Base-by-base conservation (phyloP, 1,284 basidiomycete genomes). In the Sphaerobolus stellatus region DNA sequence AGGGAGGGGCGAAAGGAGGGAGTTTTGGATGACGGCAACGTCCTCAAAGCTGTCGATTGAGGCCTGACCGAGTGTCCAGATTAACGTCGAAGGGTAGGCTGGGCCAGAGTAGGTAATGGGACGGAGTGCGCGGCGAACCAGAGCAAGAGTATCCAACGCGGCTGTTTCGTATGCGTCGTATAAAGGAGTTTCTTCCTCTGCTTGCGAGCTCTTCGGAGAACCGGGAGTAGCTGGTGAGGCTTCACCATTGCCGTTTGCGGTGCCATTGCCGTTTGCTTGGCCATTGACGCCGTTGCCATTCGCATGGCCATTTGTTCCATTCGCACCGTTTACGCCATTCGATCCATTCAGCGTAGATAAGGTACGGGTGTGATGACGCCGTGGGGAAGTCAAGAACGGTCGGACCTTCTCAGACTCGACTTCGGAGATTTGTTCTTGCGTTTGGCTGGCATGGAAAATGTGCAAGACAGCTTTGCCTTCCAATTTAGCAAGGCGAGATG, bases 1-100 rank as follows among this genome's bases (percentile, higher is more conserved):
- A 11, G 86, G 79, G 2, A 95, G 74, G 7, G 96, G 96, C 57
- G 82, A 85, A 56, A 92, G 75, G 8, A 98, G 78, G 36, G 84
- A 81, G 48, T 95, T 69, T 31, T 82, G 79, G 49, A 92, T 74
- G 60, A 92, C 82, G 2, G 81, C 77, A 34, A 90, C 79, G 27
- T 79, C 81, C 6, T 86, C 82, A 4, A 85, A 63, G 27, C 76
- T 66, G 8, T 86, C 82, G 5, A 85, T 64, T 28, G 76, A 67
- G n/a, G 77, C 65, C 13, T 79, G 77, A 13, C 92, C 88, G 57
- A 95, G 79, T 46, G 83, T 77, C 66, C 95, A 78, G 36, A 95
- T 67, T 52, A 90, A 77, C 7, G 84, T 89, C 40, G 81, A 78
- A 1, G 89, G 77, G 47, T 83, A 75, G 5, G 74, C 61, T 2